Evolutionary conservation across 179 eudicot genomes (phyloP), one percentile per base, ranked within the genome.

Genomic region (Beta lomatogona): DNA sequence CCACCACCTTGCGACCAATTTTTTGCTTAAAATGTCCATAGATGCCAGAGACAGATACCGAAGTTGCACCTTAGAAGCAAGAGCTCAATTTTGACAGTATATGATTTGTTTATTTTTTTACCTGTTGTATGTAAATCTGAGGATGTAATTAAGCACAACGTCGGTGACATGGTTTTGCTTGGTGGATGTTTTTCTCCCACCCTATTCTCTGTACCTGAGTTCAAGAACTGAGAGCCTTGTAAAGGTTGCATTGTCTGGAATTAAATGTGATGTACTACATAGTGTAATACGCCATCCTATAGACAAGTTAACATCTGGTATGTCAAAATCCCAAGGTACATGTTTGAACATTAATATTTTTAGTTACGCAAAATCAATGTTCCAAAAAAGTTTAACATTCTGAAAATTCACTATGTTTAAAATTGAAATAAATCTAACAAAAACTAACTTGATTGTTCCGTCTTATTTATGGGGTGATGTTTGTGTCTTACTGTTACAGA

Each of bases 41-140:
- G 79, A 81, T n/a, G 76, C 22, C 21, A 73, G 76, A 28, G 12
- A 64, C 61, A 25, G 54, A 65, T 25, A 48, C 0, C 22, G 28
- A 57, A 73, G 2, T 48, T 41, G 25, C 52, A 25, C 46, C 9
- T 53, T 65, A 77, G 53, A 76, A 16, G 12, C 50, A 19, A 70
- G 75, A 69, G 79, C 53, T 57, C 64, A 21, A n/a, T 53, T 55
- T 73, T 75, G 80, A 52, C 48, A 22, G 41, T 36, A 16, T 22
- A 58, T 54, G 10, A 4, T 16, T 57, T 48, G 73, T 2, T 48
- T 48, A 6, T 48, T 48, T 77, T 77, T 52, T 66, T 28, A 3
- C 46, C 31, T 46, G 50, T 18, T 79, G 25, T 57, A 63, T 18
- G 52, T 48, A 48, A 5, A 41, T 57, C 59, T 13, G 31, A 67